Conservation (phyloP, 2,329 filamentous ascomycete genomes). For the Ophiostoma angusticollis region DNA sequence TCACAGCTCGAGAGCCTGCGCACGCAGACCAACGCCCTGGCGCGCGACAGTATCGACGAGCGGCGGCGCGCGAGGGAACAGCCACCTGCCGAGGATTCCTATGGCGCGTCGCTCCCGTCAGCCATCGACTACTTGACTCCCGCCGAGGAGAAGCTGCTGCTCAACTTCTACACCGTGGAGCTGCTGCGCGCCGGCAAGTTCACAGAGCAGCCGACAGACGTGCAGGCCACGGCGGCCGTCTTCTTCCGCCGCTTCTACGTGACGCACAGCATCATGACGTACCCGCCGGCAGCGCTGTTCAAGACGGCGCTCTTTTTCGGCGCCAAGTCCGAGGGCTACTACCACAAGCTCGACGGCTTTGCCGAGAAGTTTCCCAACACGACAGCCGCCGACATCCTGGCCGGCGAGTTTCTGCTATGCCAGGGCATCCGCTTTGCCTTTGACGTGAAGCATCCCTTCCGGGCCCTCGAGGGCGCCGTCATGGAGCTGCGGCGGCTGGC, state of each 20-base stretch:
- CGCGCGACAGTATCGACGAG: conserved; percentile 46
- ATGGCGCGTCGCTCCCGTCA: conserved; percentile 16
- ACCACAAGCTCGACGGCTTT: conserved; percentile 39
- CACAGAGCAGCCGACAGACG: conserved; percentile 37
- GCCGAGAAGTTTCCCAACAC: conserved; percentile 56
- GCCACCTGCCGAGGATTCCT: conserved; percentile 5
- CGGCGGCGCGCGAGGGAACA: conserved; percentile 36
- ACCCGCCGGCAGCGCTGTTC: conserved; percentile 78
- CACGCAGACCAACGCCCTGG: conserved; percentile 64
- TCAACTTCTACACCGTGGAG: conserved; percentile 61
- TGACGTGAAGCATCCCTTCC: conserved; percentile 82
- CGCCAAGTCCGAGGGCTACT: conserved; percentile 80
- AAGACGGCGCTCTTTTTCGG: conserved; percentile 87
- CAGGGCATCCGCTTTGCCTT: conserved; percentile 90
- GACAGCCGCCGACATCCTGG: conserved; percentile 69
- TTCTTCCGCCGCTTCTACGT: conserved; percentile 93
- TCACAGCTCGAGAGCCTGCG: conserved; percentile 59
- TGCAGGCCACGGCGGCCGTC: conserved; percentile 65
- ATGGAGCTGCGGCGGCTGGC: conserved; percentile 65
- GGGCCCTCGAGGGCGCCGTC: conserved; percentile 72
- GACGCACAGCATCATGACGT: conserved; percentile 91
- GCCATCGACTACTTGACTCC: conserved; percentile 51
- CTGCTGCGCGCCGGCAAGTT: conserved; percentile 44
- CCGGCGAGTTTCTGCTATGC: conserved; percentile 83
- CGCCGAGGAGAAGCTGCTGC: conserved; percentile 68